These are phyloP conservation scores for Boletus reticulatus DNA, from an alignment of 768 basidiomycete genomes.

Conservation along the genomic window DNA sequence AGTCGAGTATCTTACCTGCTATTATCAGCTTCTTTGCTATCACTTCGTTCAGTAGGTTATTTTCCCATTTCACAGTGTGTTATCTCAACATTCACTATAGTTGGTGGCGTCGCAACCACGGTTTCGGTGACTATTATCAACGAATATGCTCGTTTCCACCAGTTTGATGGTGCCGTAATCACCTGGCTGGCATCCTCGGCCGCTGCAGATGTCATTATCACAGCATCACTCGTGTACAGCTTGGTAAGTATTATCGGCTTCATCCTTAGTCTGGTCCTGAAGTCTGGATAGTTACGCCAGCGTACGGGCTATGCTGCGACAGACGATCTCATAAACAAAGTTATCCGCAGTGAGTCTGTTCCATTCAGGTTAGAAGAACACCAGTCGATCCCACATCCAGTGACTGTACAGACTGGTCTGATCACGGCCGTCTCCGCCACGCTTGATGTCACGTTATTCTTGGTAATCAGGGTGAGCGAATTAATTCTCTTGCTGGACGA, in stretches of 20 bases:
- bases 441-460: slow-evolving; percentile 24
- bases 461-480: slow-evolving; percentile 15
- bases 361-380: neutral
- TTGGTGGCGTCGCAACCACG: slow-evolving; percentile 36
- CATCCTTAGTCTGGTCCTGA: neutral
- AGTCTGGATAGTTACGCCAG: slow-evolving; percentile 32
- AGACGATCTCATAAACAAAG: slow-evolving; percentile 37
- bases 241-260: slow-evolving; percentile 29
- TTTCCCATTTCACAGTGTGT: neutral
- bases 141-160: slow-evolving; percentile 34
- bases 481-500: neutral
- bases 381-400: slow-evolving; percentile 1
- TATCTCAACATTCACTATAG: slow-evolving; percentile 14
- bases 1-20: slow-evolving; percentile 24
- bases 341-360: slow-evolving; percentile 37
- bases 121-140: slow-evolving; percentile 34
- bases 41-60: slow-evolving; percentile 8
- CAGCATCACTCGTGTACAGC: slow-evolving; percentile 41
- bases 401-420: slow-evolving; percentile 32
- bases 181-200: slow-evolving; percentile 45
- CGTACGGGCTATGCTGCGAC: slow-evolving; percentile 43
- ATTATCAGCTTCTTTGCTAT: slow-evolving; percentile 22
- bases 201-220: slow-evolving; percentile 43
- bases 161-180: slow-evolving; percentile 36
- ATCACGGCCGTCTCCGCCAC: slow-evolving; percentile 12